Base-by-base conservation (phyloP, 345 rosid genomes). In the Diplotaxis tenuifolia region DNA sequence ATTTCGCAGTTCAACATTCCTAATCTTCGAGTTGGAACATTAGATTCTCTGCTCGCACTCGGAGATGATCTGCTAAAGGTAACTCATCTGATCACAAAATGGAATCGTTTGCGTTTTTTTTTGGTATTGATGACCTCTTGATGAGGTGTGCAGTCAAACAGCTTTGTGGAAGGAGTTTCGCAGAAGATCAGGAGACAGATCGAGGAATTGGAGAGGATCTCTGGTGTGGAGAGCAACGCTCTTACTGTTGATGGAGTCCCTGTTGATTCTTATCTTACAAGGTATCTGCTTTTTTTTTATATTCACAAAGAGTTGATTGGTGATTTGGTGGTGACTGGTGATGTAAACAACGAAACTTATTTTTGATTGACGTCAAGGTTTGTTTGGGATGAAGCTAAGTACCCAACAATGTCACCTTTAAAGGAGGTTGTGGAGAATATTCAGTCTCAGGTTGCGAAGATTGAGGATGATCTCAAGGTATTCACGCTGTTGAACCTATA, bases 381-480 rank as follows among this genome's bases (percentile, higher is more conserved):
- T 81, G 88, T 88, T 18, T 96, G 97, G 99, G 96, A 92, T 76
- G 99, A 92, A 77, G 93, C 98, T 3, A 96, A 84, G 85, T 96
- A 92, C 79, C 99, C 99, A 63, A 86, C 91, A 5, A 86, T 88
- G 95, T 85, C 97, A 6, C 95, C 95, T 66, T 77, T 92, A 62
- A 92, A 83, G 88, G 98, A 92, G 76, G 89, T 84, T 79, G 90
- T 96, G 22, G 95, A 86, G 68, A 74, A 82, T 69, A 89, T 96
- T 78, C 99, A 92, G 66, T 68, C 82, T 75, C 96, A 85, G 77
- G 96, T 90, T 42, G 84, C 88, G 11, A 96, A 89, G 86, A 89
- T 92, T 70, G 99, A 96, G 80, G 99, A 96, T 89, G 98, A 96
- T 86, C 97, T 96, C 78, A 96, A 96, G 99, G 99, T 92, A 47